Evolutionary conservation across 257 asterid genomes (phyloP), one percentile per base, ranked within the genome.

Genomic region (Jasminum sambac): DNA sequence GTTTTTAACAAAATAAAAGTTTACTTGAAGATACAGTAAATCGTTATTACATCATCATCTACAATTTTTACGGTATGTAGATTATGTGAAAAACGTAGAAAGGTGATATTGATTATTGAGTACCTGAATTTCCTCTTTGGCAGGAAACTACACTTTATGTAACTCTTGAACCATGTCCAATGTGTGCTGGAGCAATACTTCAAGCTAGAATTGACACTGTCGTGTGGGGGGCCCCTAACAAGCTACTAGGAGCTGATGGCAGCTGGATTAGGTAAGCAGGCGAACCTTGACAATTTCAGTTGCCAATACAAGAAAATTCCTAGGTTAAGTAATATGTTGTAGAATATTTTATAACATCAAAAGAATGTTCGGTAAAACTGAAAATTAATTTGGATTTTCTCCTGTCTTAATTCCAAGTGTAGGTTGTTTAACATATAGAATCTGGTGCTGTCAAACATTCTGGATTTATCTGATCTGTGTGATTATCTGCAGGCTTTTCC

Each of bases 131-230:
- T 40, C 6, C 69, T 73, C 76, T 69, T 69, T 34, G 69, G 10
- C 74, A 95, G 97, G 96, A 77, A 25, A 85, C 98, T 30, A 85
- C 91, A 50, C 97, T 95, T 38, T 95, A 95, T 69, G 90, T 88
- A 62, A 95, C 99, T 52, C 98, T 95, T 60, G 99, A 95, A 82
- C 99, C 99, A 5, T 95, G 99, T 66, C 92, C 99, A 52, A 95
- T 95, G 99, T 95, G 99, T 77, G 99, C 99, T 77, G 98, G 99
- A 82, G 99, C 99, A 39, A 95, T 95, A 83, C 96, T 91, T 77
- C 98, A 91, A 83, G 97, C 99, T 61, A 87, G 99, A 83, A 63
- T 95, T 61, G 98, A 95, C 77, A 80, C 85, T 75, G 85, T 95
- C 65, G 98, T 95, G 26, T 95, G 98, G 98, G 99, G 99, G 36